Evolutionary conservation across 2,329 filamentous ascomycete species (phyloP).

Genomic region (Trichophyton rubrum): DNA sequence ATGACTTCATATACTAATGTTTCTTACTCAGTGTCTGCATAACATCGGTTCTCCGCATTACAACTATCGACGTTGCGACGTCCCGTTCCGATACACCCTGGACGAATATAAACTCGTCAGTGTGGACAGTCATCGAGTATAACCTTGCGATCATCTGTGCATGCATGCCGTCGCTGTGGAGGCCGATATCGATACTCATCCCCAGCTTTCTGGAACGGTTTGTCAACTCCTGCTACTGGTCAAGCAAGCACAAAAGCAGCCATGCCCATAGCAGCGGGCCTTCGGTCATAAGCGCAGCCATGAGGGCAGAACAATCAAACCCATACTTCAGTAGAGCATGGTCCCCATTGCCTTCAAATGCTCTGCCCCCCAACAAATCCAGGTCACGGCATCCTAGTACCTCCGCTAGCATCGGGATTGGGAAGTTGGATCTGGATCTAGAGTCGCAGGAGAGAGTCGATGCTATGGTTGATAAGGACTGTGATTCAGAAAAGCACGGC

Average conservation of each 20-base stretch:
- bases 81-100: slow-evolving; percentile 16
- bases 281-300: background rate
- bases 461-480: background rate
- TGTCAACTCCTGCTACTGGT: background rate
- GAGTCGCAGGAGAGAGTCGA: background rate
- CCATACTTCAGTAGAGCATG: background rate
- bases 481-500: background rate
- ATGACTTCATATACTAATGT: background rate
- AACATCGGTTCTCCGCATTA: slow-evolving; percentile 14
- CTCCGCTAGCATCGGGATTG: background rate
- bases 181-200: slow-evolving; percentile 15
- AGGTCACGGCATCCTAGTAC: background rate
- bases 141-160: slow-evolving; percentile 29
- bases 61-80: slow-evolving; percentile 13
- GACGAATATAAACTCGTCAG: slow-evolving; percentile 22
- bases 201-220: slow-evolving; percentile 1
- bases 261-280: background rate
- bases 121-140: slow-evolving; percentile 28
- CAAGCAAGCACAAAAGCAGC: background rate
- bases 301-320: background rate
- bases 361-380: background rate
- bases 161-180: slow-evolving; percentile 25
- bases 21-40: slow-evolving; percentile 11
- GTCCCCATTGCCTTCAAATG: background rate
- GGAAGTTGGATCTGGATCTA: background rate